These are phyloP conservation scores for Hanseniaspora taiwanica DNA, from an alignment of 805 yeast species.

Conservation along the genomic window DNA sequence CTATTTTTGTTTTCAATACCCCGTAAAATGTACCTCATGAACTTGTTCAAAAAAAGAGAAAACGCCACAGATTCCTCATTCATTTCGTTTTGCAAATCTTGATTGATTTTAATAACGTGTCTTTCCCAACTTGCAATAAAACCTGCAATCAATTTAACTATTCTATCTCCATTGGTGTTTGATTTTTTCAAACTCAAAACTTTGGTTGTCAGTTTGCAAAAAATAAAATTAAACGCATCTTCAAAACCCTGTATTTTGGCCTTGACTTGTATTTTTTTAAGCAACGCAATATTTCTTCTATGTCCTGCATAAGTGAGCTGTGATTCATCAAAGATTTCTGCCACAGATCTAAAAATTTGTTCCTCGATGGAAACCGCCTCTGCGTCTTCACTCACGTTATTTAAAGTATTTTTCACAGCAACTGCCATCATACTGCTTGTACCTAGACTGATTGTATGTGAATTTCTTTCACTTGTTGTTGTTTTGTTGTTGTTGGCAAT, in stretches of 20 bases:
- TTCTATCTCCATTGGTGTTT: conserved; percentile 60
- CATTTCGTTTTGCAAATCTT: conserved; percentile 17
- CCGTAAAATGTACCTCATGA: conserved; percentile 55
- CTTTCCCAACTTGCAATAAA: conserved; percentile 35
- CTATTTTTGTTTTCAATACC: conserved; percentile 71
- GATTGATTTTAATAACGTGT: conserved; percentile 14
- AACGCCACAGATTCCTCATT: conserved; percentile 31
- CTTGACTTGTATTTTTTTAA: conserved; percentile 44
- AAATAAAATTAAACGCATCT: conserved; percentile 45
- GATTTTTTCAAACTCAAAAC: conserved; percentile 55
- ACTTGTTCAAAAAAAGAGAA: conserved; percentile 40
- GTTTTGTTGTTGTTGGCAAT: too few relatives aligned
- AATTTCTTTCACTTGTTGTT: too few relatives aligned
- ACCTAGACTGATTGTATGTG: too few relatives aligned
- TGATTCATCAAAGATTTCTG: conserved; percentile 67
- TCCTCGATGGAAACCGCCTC: conserved; percentile 8
- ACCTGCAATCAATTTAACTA: conserved; percentile 52
- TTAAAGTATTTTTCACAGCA: too few relatives aligned
- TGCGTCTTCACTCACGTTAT: too few relatives aligned
- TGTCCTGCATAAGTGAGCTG: conserved; percentile 67
- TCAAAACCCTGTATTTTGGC: conserved; percentile 40
- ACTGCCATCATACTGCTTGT: too few relatives aligned
- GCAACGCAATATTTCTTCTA: conserved; percentile 51
- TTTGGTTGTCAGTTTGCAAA: conserved; percentile 50
- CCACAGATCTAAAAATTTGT: conserved; percentile 35